Base-by-base conservation (phyloP, 257 asterid genomes). In the Ligustrum vulgare region DNA sequence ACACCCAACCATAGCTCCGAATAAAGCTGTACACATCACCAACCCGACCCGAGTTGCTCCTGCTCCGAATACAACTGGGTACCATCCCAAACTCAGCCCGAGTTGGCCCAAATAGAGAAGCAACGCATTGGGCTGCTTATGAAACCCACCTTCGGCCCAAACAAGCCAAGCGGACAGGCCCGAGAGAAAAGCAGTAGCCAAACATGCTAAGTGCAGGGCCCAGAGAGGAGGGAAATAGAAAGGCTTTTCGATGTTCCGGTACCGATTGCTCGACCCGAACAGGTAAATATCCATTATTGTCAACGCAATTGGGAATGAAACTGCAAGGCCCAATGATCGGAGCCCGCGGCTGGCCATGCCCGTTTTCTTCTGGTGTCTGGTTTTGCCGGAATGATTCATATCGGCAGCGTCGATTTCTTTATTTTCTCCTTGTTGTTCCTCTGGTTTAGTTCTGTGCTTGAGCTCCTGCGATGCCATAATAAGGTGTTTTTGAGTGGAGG, bases 71-170 rank as follows among this genome's bases (percentile, higher is more conserved):
- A 95, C 99, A 1, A 91, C 84, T 22, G 98, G 97, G 81, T 89
- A 88, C 99, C 99, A 95, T 0, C 85, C 87, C 16, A 91, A 85
- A 58, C 96, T 74, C 1, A 93, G 74, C 8, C 60, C 79, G 1
- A 93, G 72, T 85, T 93, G 96, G 5, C 84, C 76, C 70, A 90
- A 41, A 73, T 91, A 95, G 6, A 92, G 78, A 11, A 54, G 62
- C 78, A 95, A 70, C 3, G 97, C 92, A 6, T 45, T 71, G 9
- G 97, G 97, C 23, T 81, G 71, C 25, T 85, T 84, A 70, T 93
- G 99, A 74, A 93, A 93, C 16, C 99, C 98, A 5, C 98, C 97
- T 0, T 90, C 98, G 5, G 92, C 97, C 98, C 98, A 95, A 0
- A 95, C 93, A 0, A 95, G 91, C 98, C 98, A 95, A 10, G 96